A percentile compares a stretch with the other conserved stretches of the same genome.
Evolutionary conservation across 169 alveolate genomes (phyloP).

Genomic region (Pseudocohnilembus persalinus): DNA sequence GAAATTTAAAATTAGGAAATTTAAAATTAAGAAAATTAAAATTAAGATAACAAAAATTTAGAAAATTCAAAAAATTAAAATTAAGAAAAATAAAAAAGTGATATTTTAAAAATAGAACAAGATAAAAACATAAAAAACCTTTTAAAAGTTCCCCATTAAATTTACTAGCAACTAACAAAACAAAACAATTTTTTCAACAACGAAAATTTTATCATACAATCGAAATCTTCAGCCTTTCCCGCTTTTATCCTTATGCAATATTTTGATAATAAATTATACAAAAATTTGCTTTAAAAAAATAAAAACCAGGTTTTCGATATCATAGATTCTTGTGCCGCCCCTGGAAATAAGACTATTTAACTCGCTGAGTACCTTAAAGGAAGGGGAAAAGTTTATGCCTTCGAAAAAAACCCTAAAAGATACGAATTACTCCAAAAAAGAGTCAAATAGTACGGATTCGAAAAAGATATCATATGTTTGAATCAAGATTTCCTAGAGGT

Average conservation of each 20-base stretch:
- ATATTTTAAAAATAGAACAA: no score
- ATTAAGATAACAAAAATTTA: no score
- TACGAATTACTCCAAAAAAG: slow-evolving; percentile 27
- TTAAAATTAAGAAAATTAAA: no score
- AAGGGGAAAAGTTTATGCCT: slow-evolving; percentile 37
- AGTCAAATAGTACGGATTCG: slow-evolving; percentile 21
- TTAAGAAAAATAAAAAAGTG: no score
- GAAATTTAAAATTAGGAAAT: no score
- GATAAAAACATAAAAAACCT: slow-evolving; percentile 27
- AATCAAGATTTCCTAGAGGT: slow-evolving; percentile 32
- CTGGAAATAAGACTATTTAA: slow-evolving; percentile 47
- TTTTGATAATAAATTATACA: neutral
- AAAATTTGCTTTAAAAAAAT: neutral
- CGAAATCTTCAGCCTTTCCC: slow-evolving; percentile 48
- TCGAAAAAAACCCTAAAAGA: slow-evolving; percentile 39
- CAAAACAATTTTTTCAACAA: neutral
- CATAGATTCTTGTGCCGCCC: slow-evolving; percentile 50
- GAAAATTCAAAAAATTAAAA: slow-evolving; percentile 6
- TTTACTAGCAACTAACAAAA: slow-evolving; percentile 2
- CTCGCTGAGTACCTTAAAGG: slow-evolving; percentile 25
- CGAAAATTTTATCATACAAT: slow-evolving; percentile 13
- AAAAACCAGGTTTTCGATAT: slow-evolving; percentile 15
- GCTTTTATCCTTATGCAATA: slow-evolving; percentile 32
- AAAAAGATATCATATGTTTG: slow-evolving; percentile 13
- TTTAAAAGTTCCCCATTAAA: slow-evolving; percentile 3